Base-by-base conservation (phyloP, 2,329 filamentous ascomycete genomes). In the Beauveria brongniartii region DNA sequence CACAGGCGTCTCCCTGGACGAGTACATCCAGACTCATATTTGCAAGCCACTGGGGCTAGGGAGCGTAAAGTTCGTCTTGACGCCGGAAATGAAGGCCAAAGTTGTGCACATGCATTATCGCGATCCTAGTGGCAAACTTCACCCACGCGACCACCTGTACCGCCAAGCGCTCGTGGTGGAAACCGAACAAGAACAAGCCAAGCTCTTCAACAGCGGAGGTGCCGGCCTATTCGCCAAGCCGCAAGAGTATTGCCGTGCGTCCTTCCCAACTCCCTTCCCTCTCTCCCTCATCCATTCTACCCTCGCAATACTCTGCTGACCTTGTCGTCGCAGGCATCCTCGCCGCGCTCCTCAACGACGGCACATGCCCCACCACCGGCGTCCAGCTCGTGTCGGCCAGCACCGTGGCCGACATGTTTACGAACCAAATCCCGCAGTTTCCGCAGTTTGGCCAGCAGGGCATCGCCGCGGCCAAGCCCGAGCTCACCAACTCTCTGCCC, bases 401-500 rank as follows among this genome's bases (percentile, higher is more conserved):
- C 34, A 88, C 85, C 0, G 80, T 90, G 0, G 77, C 85, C 14
- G 71, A 80, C 37, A 87, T 90, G 82, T 89, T 85, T 69, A 75
- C 74, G 61, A 89, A 90, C 68, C 85, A 86, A 64, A 80, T 87
- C 55, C 77, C 81, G 0, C 63, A 79, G 1, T 77, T 81, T 53
- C 82, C 83, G 0, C 67, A 85, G 63, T 84, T 82, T 61, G 75
- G 76, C 1, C 74, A 80, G 1, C 72, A 75, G 62, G 28, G 41
- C 2, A 73, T 82, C 2, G 69, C 77, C 0, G 75, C 76, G 1
- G 72, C 79, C 0, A 83, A 82, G 63, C 77, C 78, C 0, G 72
- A 78, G 16, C 70, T 82, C 9, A 77, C 78, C 2, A 80, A 82
- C 64, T 68, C 70, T 0, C 63, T 79, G 1, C 71, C 76, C 0